Evolutionary conservation across 768 basidiomycete genomes (phyloP), one percentile per base, ranked within the genome.

Genomic region (Roridomyces roridus): DNA sequence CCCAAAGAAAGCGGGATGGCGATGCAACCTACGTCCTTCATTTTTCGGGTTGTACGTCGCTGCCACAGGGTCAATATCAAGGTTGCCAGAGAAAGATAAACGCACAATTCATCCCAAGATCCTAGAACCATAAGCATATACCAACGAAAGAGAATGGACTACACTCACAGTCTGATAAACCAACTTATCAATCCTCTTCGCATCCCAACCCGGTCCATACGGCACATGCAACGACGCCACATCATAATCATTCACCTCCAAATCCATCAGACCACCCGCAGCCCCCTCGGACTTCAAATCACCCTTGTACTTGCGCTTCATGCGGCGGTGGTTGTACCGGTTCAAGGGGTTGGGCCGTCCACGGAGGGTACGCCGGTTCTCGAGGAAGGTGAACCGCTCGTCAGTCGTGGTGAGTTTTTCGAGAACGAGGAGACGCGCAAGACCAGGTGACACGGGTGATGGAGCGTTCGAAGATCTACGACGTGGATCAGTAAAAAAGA

Each of bases 41-140:
- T 87, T 86, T 72, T 84, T 85, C 2, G 84, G 84, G 52, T 86
- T 86, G 67, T 79, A 87, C 2, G 83, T 81, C 4, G 84, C 83
- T 85, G 57, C n/a, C n/a, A n/a, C n/a, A n/a, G n/a, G n/a, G n/a
- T n/a, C n/a, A n/a, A n/a, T n/a, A n/a, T n/a, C n/a, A n/a, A n/a
- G n/a, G n/a, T n/a, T n/a, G n/a, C n/a, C 1, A 67, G 40, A 46
- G 4, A 40, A 6, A 7, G 21, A 41, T 41, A 28, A 28, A 56
- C 77, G 51, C 61, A 83, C 82, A 84, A 54, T 83, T 84, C 83
- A 85, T 82, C 21, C 84, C 81, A 26, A 85, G 70, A 67, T 85
- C 84, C 82, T 83, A 35, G 24, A 35, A 10, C n/a, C 2, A 3
- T 15, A 29, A 69, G 37, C 10, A 34, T 17, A 26, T 45, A 57